Evolutionary conservation across 352 stramenopile species (phyloP).

Genomic region (Phytopythium kandeliae): DNA sequence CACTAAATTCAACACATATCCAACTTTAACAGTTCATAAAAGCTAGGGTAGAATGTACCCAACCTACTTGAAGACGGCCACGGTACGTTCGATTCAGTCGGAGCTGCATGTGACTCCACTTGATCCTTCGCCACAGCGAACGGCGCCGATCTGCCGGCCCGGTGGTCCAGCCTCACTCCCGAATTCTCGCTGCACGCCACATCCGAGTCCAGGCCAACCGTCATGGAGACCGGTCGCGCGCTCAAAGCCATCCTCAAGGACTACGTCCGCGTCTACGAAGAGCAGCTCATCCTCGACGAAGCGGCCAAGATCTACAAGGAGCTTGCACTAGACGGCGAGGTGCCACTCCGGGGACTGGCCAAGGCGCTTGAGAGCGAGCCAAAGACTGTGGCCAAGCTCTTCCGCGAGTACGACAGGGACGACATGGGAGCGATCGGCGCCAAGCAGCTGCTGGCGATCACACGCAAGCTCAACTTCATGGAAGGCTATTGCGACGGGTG

Average conservation of each 20-base stretch:
- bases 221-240: neutral
- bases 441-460: neutral
- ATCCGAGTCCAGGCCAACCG: too few relatives aligned
- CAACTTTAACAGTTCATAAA: too few relatives aligned
- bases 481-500: neutral
- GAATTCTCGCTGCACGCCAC: too few relatives aligned
- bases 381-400: neutral
- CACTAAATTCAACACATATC: too few relatives aligned
- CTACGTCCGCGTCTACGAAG: constrained; percentile 1
- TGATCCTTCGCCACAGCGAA: too few relatives aligned
- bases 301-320: neutral
- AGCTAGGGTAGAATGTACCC: too few relatives aligned
- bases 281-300: neutral
- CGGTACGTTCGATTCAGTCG: too few relatives aligned
- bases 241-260: neutral
- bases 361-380: neutral
- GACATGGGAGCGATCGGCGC: neutral
- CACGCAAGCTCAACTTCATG: neutral
- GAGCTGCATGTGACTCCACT: too few relatives aligned
- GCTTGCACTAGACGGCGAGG: neutral
- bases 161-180: too few relatives aligned
- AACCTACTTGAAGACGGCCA: too few relatives aligned
- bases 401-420: neutral
- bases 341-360: neutral
- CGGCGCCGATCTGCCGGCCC: too few relatives aligned